These are phyloP conservation scores for Alternaria gansuensis DNA, from an alignment of 2,329 filamentous ascomycete genomes.

Conservation along the genomic window DNA sequence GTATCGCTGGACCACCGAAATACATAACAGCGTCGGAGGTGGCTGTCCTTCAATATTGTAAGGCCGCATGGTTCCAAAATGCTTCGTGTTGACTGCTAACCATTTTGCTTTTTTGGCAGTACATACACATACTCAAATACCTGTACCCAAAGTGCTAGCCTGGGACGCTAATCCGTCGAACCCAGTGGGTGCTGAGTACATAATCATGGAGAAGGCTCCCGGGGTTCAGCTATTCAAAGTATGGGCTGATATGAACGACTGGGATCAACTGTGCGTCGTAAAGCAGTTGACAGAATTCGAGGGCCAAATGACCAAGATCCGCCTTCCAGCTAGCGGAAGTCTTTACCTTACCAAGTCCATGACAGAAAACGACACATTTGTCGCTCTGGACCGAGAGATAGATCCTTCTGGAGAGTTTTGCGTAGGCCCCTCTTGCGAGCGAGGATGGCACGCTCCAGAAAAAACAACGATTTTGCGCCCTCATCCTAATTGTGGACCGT, in stretches of 20 bases:
- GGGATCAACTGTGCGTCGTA: slow-evolving; percentile 37
- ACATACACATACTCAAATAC: slow-evolving; percentile 28
- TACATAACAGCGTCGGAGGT: slow-evolving; percentile 50
- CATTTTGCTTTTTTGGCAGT: slow-evolving; percentile 15
- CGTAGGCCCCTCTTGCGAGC: slow-evolving; percentile 33
- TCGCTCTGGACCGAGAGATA: slow-evolving; percentile 13
- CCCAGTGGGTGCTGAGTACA: slow-evolving; percentile 48
- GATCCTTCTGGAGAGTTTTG: slow-evolving; percentile 29
- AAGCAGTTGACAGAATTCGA: slow-evolving; percentile 39
- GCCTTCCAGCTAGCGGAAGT: slow-evolving; percentile 43
- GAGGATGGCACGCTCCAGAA: slow-evolving; percentile 19
- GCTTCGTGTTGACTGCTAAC: slow-evolving; percentile 9
- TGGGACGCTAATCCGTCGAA: slow-evolving; percentile 41
- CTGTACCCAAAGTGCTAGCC: slow-evolving; percentile 40
- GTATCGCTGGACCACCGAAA: slow-evolving; percentile 42
- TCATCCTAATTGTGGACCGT: slow-evolving; percentile 25
- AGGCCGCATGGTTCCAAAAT: slow-evolving; percentile 10
- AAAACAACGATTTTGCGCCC: slow-evolving; percentile 7
- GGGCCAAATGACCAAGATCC: slow-evolving; percentile 32
- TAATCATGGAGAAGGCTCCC: slow-evolving; percentile 48
- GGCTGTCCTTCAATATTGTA: slow-evolving; percentile 47
- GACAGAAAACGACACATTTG: slow-evolving; percentile 11
- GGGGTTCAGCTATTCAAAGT: slow-evolving; percentile 40
- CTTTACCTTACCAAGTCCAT: slow-evolving; percentile 43
- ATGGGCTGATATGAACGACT: slow-evolving; percentile 44